A percentile compares a stretch with the other conserved stretches of the same genome.
Conservation (phyloP, 352 stramenopile species). For the Phytophthora syringae region DNA sequence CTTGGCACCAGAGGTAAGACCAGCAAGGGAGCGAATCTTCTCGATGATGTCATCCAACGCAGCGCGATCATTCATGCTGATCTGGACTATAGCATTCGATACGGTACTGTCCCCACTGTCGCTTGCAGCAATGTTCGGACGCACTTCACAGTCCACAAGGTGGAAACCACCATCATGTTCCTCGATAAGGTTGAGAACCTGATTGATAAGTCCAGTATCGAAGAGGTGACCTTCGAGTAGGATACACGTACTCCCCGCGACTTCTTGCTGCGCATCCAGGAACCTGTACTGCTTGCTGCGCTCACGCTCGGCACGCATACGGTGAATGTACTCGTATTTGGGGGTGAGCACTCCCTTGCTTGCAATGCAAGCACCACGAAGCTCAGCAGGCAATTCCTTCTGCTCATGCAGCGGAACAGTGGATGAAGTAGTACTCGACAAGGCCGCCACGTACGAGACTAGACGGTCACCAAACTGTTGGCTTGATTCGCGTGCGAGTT, state of each 20-base stretch:
- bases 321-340: conserved; percentile 93
- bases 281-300: conserved; percentile 74
- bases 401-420: conserved; percentile 54
- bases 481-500: conserved; percentile 94
- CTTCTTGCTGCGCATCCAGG: conserved; percentile 68
- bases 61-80: conserved; percentile 77
- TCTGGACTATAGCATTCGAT: conserved; percentile 82
- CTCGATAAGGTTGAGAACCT: conserved; percentile 95
- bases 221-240: conserved; percentile 94
- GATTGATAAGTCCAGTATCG: conserved; percentile 96
- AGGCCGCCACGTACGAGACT: conserved; percentile 80
- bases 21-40: conserved; percentile 86
- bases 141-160: conserved; percentile 92
- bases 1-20: conserved; percentile 86
- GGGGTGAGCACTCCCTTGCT: conserved; percentile 86
- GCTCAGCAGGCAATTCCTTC: conserved; percentile 72
- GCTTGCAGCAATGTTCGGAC: conserved; percentile 67
- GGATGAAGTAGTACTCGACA: conserved; percentile 61
- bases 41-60: conserved; percentile 86
- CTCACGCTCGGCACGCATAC: conserved; percentile 87
- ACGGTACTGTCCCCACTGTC: conserved; percentile 37
- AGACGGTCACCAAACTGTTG: conserved; percentile 96
- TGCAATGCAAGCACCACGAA: conserved; percentile 92
- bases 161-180: conserved; percentile 86
- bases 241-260: conserved; percentile 83